Conservation (phyloP, 164 flowering plant genomes). For the Stephania japonica region DNA sequence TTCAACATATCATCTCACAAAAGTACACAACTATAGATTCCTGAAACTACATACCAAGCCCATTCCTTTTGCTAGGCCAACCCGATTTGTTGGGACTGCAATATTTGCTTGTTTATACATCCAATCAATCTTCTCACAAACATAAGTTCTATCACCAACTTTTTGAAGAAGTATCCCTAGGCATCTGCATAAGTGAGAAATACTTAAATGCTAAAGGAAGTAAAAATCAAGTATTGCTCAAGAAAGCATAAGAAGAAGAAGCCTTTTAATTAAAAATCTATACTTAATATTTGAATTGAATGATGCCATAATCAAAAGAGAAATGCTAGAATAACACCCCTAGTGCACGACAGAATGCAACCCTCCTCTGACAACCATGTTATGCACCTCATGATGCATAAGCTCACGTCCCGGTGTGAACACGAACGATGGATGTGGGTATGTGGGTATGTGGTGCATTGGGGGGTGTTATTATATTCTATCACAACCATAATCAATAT, state of each 20-base stretch:
- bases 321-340: too few relatives aligned
- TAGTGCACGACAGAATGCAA: too few relatives aligned
- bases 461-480: too few relatives aligned
- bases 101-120: slow-evolving; percentile 84
- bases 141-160: slow-evolving; percentile 68
- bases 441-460: too few relatives aligned
- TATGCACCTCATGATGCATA: too few relatives aligned
- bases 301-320: neutral
- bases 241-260: neutral
- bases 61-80: slow-evolving; percentile 95
- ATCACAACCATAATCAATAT: neutral
- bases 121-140: slow-evolving; percentile 73
- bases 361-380: too few relatives aligned
- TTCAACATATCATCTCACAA: neutral
- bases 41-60: slow-evolving; percentile 65
- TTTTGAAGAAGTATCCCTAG: slow-evolving; percentile 89
- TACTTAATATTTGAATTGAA: neutral
- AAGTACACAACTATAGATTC: neutral
- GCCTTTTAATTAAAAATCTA: neutral
- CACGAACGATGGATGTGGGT: too few relatives aligned
- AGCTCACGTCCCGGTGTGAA: too few relatives aligned
- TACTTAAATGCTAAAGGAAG: neutral
- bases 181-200: slow-evolving; percentile 45
- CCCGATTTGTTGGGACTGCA: slow-evolving; percentile 65
- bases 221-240: neutral